Conservation (phyloP, 2,329 filamentous ascomycete genomes). For the Clonostachys rosea region DNA sequence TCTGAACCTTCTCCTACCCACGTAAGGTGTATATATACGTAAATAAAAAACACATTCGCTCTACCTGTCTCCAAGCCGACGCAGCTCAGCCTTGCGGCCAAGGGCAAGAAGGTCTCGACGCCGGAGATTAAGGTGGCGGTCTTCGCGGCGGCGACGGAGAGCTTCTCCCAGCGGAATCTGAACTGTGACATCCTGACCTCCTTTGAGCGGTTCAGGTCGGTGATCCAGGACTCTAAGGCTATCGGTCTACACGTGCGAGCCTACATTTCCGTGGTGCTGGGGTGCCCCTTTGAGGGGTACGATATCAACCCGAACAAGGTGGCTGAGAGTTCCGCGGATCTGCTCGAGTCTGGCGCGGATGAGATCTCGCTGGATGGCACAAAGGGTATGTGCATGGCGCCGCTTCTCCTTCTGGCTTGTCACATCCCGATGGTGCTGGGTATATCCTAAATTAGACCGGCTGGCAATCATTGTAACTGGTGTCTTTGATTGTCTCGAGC, state of each 20-base stretch:
- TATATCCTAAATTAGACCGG: no score
- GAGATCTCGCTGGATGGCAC: conserved; percentile 90
- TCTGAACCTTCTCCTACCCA: no score
- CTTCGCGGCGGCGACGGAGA: conserved; percentile 78
- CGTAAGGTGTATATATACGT: no score
- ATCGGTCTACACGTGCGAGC: conserved; percentile 66
- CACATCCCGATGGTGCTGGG: no score
- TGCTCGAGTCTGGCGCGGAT: conserved; percentile 84
- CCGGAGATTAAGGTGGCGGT: conserved; percentile 68
- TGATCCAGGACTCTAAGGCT: conserved; percentile 62
- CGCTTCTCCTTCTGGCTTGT: conserved; percentile 17
- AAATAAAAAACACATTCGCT: no score
- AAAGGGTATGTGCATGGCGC: conserved; percentile 84
- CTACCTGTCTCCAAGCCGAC: no score
- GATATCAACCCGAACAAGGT: conserved; percentile 60
- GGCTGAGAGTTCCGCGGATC: conserved; percentile 59
- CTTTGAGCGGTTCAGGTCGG: conserved; percentile 66
- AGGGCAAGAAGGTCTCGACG: conserved; percentile 22
- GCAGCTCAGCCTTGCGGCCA: no score
- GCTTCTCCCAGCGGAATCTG: conserved; percentile 75
- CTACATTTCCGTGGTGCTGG: conserved; percentile 76
- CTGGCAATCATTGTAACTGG: no score
- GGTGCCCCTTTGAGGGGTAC: conserved; percentile 69
- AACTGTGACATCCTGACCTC: conserved; percentile 77
- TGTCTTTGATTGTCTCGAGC: no score